phyloP scores from a whole-genome alignment of 768 basidiomycete genomes.

The Tylopilus sp. region DNA sequence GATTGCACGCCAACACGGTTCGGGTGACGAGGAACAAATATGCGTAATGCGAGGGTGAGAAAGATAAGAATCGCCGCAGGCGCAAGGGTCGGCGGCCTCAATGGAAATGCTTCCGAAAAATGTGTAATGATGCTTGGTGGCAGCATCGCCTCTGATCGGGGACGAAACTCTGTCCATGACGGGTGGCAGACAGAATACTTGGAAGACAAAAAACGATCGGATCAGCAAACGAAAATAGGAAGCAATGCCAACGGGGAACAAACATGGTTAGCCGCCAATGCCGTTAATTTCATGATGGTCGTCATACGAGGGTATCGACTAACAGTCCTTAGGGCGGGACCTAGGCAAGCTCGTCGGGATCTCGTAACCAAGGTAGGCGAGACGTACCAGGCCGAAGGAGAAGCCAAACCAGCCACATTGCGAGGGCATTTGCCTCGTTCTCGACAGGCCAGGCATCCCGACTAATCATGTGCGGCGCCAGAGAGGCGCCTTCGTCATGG shows the following conservation, averaged over 20 bases:
- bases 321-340: conserved; percentile 43
- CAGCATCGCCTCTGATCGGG: conserved; percentile 24
- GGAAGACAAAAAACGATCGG: conserved; percentile 11
- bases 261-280: conserved; percentile 64
- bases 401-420: conserved; percentile 82
- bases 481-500: conserved; percentile 53
- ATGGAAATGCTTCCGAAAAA: conserved; percentile 43
- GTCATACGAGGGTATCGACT: conserved; percentile 42
- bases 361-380: neutral
- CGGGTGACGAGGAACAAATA: conserved; percentile 5
- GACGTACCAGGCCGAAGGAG: conserved; percentile 57
- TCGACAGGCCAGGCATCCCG: conserved; percentile 56
- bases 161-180: conserved; percentile 57
- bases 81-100: conserved; percentile 60
- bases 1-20: neutral
- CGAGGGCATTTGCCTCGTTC: conserved; percentile 50
- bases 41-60: conserved; percentile 46
- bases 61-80: conserved; percentile 72
- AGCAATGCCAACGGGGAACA: conserved; percentile 28
- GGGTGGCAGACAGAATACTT: conserved; percentile 62
- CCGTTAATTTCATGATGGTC: conserved; percentile 55
- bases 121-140: conserved; percentile 31
- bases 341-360: conserved; percentile 32
- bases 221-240: conserved; percentile 3
- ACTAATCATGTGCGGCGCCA: conserved; percentile 39